A percentile compares a stretch with the other conserved stretches of the same genome.
These are phyloP conservation scores for Piedraia hortae DNA, from an alignment of 2,329 filamentous ascomycete species.

Conservation along the genomic window DNA sequence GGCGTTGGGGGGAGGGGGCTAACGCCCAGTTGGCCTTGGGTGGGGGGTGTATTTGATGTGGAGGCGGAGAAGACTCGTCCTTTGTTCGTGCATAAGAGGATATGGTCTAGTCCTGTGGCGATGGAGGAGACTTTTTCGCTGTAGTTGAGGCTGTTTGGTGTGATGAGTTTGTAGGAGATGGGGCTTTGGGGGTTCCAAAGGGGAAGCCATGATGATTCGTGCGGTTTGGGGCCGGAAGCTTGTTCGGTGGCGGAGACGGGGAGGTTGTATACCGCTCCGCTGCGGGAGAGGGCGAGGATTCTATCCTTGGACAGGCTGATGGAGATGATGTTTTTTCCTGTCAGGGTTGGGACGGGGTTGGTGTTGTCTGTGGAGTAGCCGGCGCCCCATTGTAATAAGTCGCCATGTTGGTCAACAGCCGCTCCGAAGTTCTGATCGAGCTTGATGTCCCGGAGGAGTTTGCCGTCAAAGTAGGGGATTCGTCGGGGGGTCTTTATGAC, in stretches of 20 bases:
- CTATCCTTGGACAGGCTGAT: constrained; percentile 57
- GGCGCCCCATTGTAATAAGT: constrained; percentile 75
- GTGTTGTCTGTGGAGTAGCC: constrained; percentile 39
- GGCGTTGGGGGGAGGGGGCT: constrained; percentile 59
- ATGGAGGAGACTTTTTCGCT: constrained; percentile 51
- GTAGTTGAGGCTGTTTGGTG: constrained; percentile 34
- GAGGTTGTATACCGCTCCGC: constrained; percentile 60
- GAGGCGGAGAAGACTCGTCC: constrained; percentile 80
- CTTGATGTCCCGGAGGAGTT: constrained; percentile 66
- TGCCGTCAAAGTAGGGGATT: constrained; percentile 57
- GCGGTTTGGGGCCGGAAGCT: constrained; percentile 30
- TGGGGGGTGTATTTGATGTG: constrained; percentile 48
- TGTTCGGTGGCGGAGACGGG: constrained; percentile 53
- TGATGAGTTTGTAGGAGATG: constrained; percentile 46
- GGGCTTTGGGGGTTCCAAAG: constrained; percentile 34
- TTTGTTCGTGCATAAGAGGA: constrained; percentile 53
- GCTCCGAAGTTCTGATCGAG: constrained; percentile 57
- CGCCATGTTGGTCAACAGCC: constrained; percentile 64
- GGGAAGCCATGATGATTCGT: constrained; percentile 43
- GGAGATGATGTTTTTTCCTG: constrained; percentile 53
- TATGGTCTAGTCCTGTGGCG: constrained; percentile 58
- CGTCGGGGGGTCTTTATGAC: constrained; percentile 56
- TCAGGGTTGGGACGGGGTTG: constrained; percentile 42
- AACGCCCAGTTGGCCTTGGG: constrained; percentile 63
- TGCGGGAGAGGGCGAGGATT: constrained; percentile 48